These are phyloP conservation scores for Aspergillus sclerotiicarbonarius DNA, from an alignment of 495 filamentous ascomycete genomes.

Conservation along the genomic window DNA sequence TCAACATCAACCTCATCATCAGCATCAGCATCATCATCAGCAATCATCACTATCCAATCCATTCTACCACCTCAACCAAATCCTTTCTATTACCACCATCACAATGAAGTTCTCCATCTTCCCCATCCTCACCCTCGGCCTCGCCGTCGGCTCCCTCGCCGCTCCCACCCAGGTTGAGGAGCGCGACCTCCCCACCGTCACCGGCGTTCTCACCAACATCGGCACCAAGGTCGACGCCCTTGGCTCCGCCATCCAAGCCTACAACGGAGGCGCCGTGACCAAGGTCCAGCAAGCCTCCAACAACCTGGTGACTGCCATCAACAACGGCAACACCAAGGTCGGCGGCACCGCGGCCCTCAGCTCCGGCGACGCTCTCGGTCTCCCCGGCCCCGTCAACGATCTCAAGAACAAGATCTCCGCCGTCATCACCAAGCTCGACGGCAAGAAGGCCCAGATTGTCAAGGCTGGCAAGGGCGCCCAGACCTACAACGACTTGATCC, in stretches of 20 bases:
- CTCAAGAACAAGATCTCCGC: constrained; percentile 10
- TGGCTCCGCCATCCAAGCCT: constrained; percentile 8
- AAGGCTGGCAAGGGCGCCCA: constrained; percentile 8
- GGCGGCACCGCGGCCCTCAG: background rate
- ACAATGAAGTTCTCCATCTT: constrained; percentile 8
- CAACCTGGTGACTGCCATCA: constrained; percentile 8
- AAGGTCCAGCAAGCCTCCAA: constrained; percentile 5
- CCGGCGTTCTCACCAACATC: constrained; percentile 8
- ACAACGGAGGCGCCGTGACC: constrained; percentile 3
- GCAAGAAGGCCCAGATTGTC: constrained; percentile 12
- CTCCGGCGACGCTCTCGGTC: constrained; percentile 7
- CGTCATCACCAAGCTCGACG: background rate
- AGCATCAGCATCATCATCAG: background rate
- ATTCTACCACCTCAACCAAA: background rate
- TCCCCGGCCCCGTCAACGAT: constrained; percentile 11
- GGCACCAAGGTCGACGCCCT: constrained; percentile 12
- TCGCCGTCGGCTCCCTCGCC: constrained; percentile 6
- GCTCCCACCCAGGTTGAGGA: constrained; percentile 1
- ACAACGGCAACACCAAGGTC: constrained; percentile 9
- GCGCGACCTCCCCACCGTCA: constrained; percentile 11
- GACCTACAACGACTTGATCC: constrained; percentile 7
- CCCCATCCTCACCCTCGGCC: constrained; percentile 9
- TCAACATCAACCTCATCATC: background rate
- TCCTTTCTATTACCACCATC: background rate
- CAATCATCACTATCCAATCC: background rate